These are phyloP conservation scores for Venturia asperata DNA, from an alignment of 2,329 filamentous ascomycete genomes.

Conservation along the genomic window DNA sequence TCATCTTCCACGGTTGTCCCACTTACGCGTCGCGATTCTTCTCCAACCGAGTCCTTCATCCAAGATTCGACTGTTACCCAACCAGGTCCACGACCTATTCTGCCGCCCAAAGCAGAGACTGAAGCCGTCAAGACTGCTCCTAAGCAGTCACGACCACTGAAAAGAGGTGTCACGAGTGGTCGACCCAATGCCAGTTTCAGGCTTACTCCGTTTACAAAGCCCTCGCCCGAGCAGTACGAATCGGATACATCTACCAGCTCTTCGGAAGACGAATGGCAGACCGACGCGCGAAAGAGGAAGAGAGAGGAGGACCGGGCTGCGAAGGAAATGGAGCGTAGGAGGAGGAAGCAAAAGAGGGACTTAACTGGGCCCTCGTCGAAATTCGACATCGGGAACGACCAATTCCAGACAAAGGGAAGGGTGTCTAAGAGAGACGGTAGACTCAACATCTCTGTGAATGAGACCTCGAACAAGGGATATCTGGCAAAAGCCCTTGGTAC, in stretches of 20 bases:
- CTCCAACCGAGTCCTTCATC: background rate
- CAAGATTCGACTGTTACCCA: background rate
- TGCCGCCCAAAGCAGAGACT: background rate
- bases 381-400: slow-evolving; percentile 56
- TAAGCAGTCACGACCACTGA: background rate
- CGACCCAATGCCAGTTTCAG: background rate
- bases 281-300: slow-evolving; percentile 13
- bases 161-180: background rate
- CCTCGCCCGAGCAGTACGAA: background rate
- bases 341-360: background rate
- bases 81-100: background rate
- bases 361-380: slow-evolving; percentile 37
- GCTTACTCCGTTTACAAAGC: background rate
- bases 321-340: slow-evolving; percentile 15
- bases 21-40: background rate
- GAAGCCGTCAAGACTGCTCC: slow-evolving; percentile 4
- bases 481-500: slow-evolving; percentile 65
- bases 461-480: slow-evolving; percentile 62
- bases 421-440: slow-evolving; percentile 63
- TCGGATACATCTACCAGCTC: slow-evolving; percentile 11
- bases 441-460: slow-evolving; percentile 64
- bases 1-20: background rate
- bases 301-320: slow-evolving; percentile 13
- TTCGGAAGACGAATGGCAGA: slow-evolving; percentile 10
- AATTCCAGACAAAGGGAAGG: slow-evolving; percentile 57